Base-by-base conservation (phyloP, 257 asterid genomes). In the Solanum boliviense region DNA sequence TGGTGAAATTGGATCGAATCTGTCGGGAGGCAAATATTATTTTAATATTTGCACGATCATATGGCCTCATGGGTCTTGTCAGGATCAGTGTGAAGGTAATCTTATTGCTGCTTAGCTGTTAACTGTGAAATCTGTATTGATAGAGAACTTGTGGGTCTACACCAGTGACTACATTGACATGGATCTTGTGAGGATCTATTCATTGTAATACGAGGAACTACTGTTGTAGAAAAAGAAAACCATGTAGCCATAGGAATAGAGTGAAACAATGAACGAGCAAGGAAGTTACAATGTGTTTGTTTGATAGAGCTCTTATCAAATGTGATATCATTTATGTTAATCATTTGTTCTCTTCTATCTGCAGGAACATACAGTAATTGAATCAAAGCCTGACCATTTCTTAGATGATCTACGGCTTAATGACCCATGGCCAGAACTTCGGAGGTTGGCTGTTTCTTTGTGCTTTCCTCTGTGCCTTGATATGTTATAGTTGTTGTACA, bases 361-460 rank as follows among this genome's bases (percentile, higher is more conserved):
- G 87, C 93, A 97, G 99, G 98, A 97, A 93, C 99, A 97, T 91
- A 91, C 98, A 46, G 99, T 97, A 83, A 90, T 95, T 84, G 99
- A 97, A 86, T 94, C 99, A 85, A 97, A 97, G 93, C 99, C 99
- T 23, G 99, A 97, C 86, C 98, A 97, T 87, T 96, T 96, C 90
- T 91, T 96, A 90, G 99, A 97, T 76, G 98, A 95, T 88, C 95
- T 97, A 78, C 96, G 99, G 87, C 93, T 97, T 89, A 95, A 96
- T 91, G 93, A 94, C 89, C 98, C 99, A 6, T 97, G 99, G 99
- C 95, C 96, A 29, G 96, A 97, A 93, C 98, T 97, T 52, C 90
- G 83, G 91, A 95, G 99, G 99, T 97, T 88, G 90, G 87, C 36
- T 83, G 35, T 78, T 81, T 89, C 87, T 56, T 73, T 65, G 78